These are phyloP conservation scores for Fusarium beomiforme DNA, from an alignment of 2,329 filamentous ascomycete genomes.

Conservation along the genomic window DNA sequence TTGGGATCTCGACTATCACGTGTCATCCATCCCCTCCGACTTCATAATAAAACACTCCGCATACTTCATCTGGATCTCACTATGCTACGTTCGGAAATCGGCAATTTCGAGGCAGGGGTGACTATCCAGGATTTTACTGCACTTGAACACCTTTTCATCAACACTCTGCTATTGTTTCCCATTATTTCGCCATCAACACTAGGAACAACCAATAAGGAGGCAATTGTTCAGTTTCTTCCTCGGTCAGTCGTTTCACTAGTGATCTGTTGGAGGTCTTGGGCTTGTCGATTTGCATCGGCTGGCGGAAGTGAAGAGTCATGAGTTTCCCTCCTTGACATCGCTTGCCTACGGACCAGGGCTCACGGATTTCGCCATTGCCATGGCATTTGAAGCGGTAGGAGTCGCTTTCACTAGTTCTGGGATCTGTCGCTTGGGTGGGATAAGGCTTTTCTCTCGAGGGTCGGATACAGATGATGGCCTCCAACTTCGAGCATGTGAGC, in stretches of 20 bases:
- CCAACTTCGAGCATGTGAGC: no score
- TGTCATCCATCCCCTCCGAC: background rate
- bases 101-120: accelerated
- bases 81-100: background rate
- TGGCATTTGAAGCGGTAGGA: no score
- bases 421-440: no score
- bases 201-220: background rate
- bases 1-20: background rate
- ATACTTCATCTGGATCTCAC: background rate
- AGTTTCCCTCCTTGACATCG: background rate
- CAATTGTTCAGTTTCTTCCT: background rate
- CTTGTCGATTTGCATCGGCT: background rate
- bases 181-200: background rate
- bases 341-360: background rate
- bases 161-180: background rate
- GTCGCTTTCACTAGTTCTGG: no score
- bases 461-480: no score
- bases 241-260: background rate
- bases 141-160: background rate
- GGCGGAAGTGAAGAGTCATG: background rate
- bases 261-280: background rate
- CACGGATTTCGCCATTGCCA: no score
- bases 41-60: background rate
- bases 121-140: background rate
- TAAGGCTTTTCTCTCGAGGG: no score